A percentile compares a stretch with the other conserved stretches of the same genome.
Conservation (phyloP, 768 basidiomycete species). For the Rossbeevera mucosa region DNA sequence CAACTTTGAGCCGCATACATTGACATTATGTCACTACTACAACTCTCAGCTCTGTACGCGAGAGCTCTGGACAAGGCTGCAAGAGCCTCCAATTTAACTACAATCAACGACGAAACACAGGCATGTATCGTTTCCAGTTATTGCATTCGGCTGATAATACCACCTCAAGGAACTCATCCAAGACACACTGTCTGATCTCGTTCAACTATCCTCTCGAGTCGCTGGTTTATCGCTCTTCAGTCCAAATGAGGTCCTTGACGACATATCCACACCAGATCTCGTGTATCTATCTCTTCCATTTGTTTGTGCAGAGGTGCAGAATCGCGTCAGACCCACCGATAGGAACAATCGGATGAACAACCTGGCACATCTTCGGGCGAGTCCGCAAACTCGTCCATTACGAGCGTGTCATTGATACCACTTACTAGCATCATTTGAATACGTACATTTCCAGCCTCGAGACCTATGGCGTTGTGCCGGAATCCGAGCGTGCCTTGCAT, state of each 20-base stretch:
- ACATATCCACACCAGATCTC: conserved; percentile 73
- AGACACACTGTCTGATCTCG: conserved; percentile 53
- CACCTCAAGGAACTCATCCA: conserved; percentile 53
- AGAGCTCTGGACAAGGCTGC: conserved; percentile 37
- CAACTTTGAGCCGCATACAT: background rate
- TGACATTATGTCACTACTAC: conserved; percentile 25
- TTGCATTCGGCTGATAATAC: conserved; percentile 7
- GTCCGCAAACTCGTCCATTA: conserved; percentile 22
- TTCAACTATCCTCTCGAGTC: conserved; percentile 49
- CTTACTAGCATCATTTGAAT: conserved; percentile 43
- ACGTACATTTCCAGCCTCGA: conserved; percentile 50
- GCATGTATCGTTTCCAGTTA: conserved; percentile 21
- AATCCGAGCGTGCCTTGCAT: conserved; percentile 55
- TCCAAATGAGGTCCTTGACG: conserved; percentile 76
- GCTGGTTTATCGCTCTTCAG: conserved; percentile 70
- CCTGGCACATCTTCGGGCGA: conserved; percentile 56
- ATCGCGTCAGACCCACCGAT: conserved; percentile 52
- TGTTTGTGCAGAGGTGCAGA: conserved; percentile 59
- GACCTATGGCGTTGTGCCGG: conserved; percentile 61
- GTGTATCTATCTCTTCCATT: conserved; percentile 73
- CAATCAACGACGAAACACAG: conserved; percentile 44
- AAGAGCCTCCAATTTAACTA: conserved; percentile 38
- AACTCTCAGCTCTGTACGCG: conserved; percentile 38
- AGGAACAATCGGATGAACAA: conserved; percentile 52
- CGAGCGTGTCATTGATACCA: conserved; percentile 2